These are phyloP conservation scores for Geranium brycei DNA, from an alignment of 345 rosid genomes.

Conservation along the genomic window DNA sequence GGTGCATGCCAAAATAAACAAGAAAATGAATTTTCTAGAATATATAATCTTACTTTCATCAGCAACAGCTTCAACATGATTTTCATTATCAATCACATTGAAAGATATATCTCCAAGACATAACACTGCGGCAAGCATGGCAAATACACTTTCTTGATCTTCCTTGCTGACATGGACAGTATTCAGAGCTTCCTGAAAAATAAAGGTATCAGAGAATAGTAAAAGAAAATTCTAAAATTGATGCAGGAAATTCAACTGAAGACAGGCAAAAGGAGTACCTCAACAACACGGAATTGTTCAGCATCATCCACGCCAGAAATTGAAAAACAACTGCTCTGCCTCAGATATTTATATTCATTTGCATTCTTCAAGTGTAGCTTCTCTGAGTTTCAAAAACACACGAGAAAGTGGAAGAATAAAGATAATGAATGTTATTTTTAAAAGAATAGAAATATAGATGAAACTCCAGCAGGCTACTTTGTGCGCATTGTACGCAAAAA, in stretches of 20 bases:
- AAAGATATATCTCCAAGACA: constrained; percentile 92
- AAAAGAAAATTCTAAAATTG: background rate
- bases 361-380: constrained; percentile 70
- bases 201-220: constrained; percentile 1
- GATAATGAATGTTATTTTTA: background rate
- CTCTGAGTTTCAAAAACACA: constrained; percentile 33
- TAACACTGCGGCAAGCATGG: constrained; percentile 91
- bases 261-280: constrained; percentile 23
- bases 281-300: constrained; percentile 50
- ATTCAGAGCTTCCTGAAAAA: constrained; percentile 81
- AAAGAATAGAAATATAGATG: too few species aligned
- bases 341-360: constrained; percentile 69
- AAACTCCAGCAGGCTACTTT: too few species aligned
- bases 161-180: constrained; percentile 88
- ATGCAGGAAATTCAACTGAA: too few species aligned
- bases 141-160: constrained; percentile 88
- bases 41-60: constrained; percentile 58
- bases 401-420: constrained; percentile 2
- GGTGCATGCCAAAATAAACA: background rate
- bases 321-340: constrained; percentile 73
- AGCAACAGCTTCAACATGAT: constrained; percentile 69
- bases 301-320: constrained; percentile 79
- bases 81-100: constrained; percentile 71
- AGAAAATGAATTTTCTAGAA: constrained; percentile 1
- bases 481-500: too few species aligned